Conservation (phyloP, 495 filamentous ascomycete genomes). For the Cetradonia linearis region DNA sequence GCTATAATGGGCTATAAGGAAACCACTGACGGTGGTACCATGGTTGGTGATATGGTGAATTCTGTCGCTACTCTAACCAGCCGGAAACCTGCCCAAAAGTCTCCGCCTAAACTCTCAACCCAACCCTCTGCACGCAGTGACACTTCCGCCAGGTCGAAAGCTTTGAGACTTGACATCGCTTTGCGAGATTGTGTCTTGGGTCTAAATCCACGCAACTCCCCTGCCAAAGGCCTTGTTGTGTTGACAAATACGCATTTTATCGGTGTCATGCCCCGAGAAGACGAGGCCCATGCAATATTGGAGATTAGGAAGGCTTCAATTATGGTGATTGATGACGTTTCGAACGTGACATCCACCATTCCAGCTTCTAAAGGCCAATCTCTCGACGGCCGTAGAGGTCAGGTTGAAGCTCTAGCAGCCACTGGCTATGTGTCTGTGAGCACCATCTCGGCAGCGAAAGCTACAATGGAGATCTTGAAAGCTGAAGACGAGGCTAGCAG, state of each 20-base stretch:
- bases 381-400: conserved; percentile 42
- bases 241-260: conserved; percentile 65
- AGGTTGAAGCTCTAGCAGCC: conserved; percentile 54
- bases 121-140: conserved; percentile 18
- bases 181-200: conserved; percentile 73
- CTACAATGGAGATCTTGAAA: conserved; percentile 46
- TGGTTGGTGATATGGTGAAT: conserved; percentile 63
- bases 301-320: conserved; percentile 70
- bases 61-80: conserved; percentile 72
- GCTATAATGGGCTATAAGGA: conserved; percentile 60
- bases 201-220: conserved; percentile 68
- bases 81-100: conserved; percentile 29
- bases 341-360: conserved; percentile 37
- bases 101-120: conserved; percentile 17
- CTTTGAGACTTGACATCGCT: conserved; percentile 59
- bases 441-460: conserved; percentile 69
- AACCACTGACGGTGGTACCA: conserved; percentile 59
- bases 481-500: conserved; percentile 44
- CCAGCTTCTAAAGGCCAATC: conserved; percentile 39
- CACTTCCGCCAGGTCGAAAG: conserved; percentile 30
- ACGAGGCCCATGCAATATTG: conserved; percentile 48
- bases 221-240: conserved; percentile 65
- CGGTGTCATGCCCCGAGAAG: conserved; percentile 49
- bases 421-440: conserved; percentile 77
- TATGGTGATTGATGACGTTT: conserved; percentile 70